phyloP scores from a whole-genome alignment of 2,329 filamentous ascomycete species.

The Aspergillus bombycis region DNA sequence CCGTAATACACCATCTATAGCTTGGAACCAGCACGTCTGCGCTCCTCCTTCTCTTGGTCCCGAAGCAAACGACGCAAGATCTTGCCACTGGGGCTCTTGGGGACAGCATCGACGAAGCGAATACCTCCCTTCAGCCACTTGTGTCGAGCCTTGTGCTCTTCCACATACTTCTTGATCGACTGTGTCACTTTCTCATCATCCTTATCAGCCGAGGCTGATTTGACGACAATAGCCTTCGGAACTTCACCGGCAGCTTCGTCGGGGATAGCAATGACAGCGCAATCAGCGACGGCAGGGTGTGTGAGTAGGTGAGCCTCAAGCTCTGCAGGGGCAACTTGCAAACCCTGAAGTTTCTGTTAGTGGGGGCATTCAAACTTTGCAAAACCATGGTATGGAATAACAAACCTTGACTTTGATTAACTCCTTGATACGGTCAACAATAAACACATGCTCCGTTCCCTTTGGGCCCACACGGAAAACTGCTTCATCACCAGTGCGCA shows the following conservation, averaged over 20 bases:
- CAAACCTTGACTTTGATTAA: constrained; percentile 76
- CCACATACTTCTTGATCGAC: constrained; percentile 61
- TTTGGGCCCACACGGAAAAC: constrained; percentile 65
- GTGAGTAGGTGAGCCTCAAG: constrained; percentile 78
- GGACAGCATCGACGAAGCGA: constrained; percentile 60
- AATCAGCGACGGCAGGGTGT: constrained; percentile 75
- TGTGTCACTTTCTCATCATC: constrained; percentile 56
- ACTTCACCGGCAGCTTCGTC: constrained; percentile 65
- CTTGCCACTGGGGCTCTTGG: constrained; percentile 66
- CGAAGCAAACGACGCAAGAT: constrained; percentile 66
- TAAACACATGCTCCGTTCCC: constrained; percentile 79
- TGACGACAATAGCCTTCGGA: constrained; percentile 67
- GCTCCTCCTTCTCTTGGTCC: constrained; percentile 72
- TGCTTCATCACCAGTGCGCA: constrained; percentile 85
- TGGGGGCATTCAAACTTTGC: neutral
- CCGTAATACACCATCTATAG: constrained; percentile 49
- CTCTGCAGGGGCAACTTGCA: constrained; percentile 82
- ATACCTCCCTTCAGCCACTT: constrained; percentile 66
- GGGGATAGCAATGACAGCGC: constrained; percentile 74
- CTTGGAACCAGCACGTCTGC: constrained; percentile 67
- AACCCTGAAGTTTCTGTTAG: constrained; percentile 56
- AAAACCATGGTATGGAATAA: constrained; percentile 27
- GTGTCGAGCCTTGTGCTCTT: constrained; percentile 63
- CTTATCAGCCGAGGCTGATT: constrained; percentile 54
- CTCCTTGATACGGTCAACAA: constrained; percentile 81